phyloP scores from a whole-genome alignment of 192 early-diverging fungal genomes.

The Gamsiella multidivaricata region DNA sequence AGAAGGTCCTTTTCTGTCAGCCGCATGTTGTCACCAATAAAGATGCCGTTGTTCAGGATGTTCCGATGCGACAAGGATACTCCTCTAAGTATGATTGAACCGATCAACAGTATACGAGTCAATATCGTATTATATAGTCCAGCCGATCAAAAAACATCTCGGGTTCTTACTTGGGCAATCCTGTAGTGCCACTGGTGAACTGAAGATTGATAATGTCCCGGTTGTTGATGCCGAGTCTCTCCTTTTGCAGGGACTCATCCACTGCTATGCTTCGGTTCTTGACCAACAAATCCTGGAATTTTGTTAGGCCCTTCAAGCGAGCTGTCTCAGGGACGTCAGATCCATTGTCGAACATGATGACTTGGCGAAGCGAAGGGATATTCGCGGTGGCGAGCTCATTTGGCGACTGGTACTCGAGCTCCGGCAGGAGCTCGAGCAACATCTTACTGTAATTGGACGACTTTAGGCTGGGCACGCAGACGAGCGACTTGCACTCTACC shows the following conservation, averaged over 20 bases:
- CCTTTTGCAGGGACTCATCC: conserved; percentile 13
- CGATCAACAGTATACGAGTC: background rate
- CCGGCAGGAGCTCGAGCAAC: conserved; percentile 52
- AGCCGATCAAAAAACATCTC: too few species aligned
- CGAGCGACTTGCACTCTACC: conserved; percentile 55
- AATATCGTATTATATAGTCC: too few species aligned
- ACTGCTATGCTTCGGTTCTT: background rate
- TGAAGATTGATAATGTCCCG: conserved; percentile 62
- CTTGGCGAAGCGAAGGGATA: conserved; percentile 43
- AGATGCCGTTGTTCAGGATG: conserved; percentile 59
- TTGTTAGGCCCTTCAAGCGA: conserved; percentile 35
- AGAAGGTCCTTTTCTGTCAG: conserved; percentile 56
- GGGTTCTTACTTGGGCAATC: conserved; percentile 54
- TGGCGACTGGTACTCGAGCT: conserved; percentile 30
- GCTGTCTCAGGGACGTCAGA: conserved; percentile 15
- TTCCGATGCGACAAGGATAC: conserved; percentile 60
- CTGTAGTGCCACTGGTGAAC: conserved; percentile 66
- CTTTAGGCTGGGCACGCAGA: conserved; percentile 52
- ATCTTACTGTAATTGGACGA: conserved; percentile 59
- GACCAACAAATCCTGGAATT: conserved; percentile 36
- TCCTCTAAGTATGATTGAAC: conserved; percentile 12
- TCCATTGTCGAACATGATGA: conserved; percentile 47
- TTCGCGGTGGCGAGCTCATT: conserved; percentile 21
- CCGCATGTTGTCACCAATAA: conserved; percentile 53
- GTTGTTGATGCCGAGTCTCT: conserved; percentile 13